Evolutionary conservation across 2,329 filamentous ascomycete genomes (phyloP), one percentile per base, ranked within the genome.

Genomic region (Fusarium nodosum): DNA sequence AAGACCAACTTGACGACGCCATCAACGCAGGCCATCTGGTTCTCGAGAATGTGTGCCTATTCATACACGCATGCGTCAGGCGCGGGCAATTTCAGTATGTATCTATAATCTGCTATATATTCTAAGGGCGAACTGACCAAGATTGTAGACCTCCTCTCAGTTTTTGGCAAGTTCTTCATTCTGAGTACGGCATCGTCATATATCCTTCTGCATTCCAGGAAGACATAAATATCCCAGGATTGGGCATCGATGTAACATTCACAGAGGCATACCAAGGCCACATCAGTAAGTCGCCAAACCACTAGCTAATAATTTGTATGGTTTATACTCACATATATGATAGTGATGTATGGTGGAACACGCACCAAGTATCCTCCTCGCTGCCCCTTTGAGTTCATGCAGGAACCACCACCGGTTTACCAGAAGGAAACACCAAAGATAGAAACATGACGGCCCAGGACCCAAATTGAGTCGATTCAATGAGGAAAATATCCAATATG

Each of bases 131-230:
- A 22, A 30, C 48, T 72, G 15, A 74, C 34, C 5, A 39, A 11
- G 6, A 20, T 1, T 24, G 4, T 2, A 81, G 79, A 34, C 63
- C 81, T 16, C 80, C 80, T 13, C 65, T 75, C 3, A 77, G 78
- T 53, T 81, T 81, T 53, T 81, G 80, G 80, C 69, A 76, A 28
- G 72, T 80, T 10, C 72, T 81, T 16, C 78, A 80, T 34, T 61
- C 74, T 9, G 79, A 81, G 51, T 81, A 80, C 30, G 80, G 80
- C 39, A 81, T 81, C 44, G 69, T 81, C n/a, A 77, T 81, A 24
- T 81, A 81, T 54, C 80, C 79, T 4, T 80, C 79, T 1, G 79
- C 80, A 6, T 68, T 81, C 58, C 79, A 76, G 12, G 79, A 81
- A 57, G 72, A 77, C 10, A 69, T 81, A 28, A 76, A 78, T 26